A percentile compares a stretch with the other conserved stretches of the same genome.
phyloP scores from a whole-genome alignment of 345 rosid species.

The Citrus mangshanensis region DNA sequence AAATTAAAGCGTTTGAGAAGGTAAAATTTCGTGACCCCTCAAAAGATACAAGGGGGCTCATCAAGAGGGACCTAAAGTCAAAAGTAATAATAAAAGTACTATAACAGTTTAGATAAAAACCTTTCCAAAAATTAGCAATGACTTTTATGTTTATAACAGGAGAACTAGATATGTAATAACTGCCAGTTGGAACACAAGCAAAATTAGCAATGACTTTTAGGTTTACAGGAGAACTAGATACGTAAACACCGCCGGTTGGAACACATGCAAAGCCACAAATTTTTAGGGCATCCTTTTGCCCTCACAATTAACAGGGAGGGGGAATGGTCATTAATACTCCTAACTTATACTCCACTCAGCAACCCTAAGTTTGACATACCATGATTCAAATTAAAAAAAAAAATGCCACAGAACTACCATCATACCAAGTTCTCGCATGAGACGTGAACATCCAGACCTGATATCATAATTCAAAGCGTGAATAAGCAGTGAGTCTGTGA shows the following conservation, averaged over 20 bases:
- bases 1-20: background rate
- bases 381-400: background rate
- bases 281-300: background rate
- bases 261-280: background rate
- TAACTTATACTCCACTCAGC: background rate
- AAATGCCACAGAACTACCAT: background rate
- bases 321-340: background rate
- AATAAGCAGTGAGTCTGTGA: background rate
- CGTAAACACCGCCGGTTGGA: background rate
- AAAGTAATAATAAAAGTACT: background rate
- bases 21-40: background rate
- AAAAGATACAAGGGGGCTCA: background rate
- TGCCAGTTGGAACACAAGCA: background rate
- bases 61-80: background rate
- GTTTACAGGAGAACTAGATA: background rate
- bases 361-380: background rate
- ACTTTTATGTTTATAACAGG: background rate
- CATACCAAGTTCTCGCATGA: background rate
- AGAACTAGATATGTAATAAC: background rate
- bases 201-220: background rate
- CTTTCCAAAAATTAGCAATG: background rate
- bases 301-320: background rate
- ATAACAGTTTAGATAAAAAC: background rate
- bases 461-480: background rate
- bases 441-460: background rate